These are phyloP conservation scores for Ogataea paraovalis DNA, from an alignment of 805 yeast genomes.

Conservation along the genomic window DNA sequence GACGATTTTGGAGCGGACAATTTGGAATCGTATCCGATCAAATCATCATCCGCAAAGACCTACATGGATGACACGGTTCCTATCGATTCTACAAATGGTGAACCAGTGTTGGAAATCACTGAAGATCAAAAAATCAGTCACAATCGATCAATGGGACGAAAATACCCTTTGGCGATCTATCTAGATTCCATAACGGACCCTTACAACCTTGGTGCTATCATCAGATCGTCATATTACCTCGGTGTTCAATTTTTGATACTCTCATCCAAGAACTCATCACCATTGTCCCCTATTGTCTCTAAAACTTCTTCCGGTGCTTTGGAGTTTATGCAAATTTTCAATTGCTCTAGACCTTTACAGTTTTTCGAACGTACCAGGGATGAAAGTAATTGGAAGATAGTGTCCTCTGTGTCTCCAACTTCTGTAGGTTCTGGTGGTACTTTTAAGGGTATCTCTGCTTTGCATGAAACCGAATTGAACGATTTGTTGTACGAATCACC, in stretches of 20 bases:
- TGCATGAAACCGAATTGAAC: constrained; percentile 41
- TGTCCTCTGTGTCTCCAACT: constrained; percentile 53
- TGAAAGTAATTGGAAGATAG: constrained; percentile 64
- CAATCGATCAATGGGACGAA: constrained; percentile 12
- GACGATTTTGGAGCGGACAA: constrained; percentile 24
- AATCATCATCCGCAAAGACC: not conserved
- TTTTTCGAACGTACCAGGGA: constrained; percentile 54
- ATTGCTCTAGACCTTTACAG: constrained; percentile 52
- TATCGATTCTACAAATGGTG: not conserved
- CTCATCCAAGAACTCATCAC: constrained; percentile 68
- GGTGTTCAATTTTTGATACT: constrained; percentile 78
- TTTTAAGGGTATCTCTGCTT: constrained; percentile 14
- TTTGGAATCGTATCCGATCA: constrained; percentile 7
- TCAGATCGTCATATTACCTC: constrained; percentile 73
- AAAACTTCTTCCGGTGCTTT: constrained; percentile 85
- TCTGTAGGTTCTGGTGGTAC: not conserved
- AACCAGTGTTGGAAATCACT: not conserved
- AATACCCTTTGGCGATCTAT: constrained; percentile 65
- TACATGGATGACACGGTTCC: not conserved
- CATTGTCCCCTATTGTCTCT: constrained; percentile 70
- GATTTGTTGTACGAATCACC: constrained; percentile 49
- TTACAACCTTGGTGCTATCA: constrained; percentile 80
- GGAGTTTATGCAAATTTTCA: constrained; percentile 64
- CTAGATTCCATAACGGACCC: constrained; percentile 83
- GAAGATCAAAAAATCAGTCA: not conserved